Evolutionary conservation across 768 basidiomycete species (phyloP), one percentile per base, ranked within the genome.

Genomic region (Amanita phalloides): DNA sequence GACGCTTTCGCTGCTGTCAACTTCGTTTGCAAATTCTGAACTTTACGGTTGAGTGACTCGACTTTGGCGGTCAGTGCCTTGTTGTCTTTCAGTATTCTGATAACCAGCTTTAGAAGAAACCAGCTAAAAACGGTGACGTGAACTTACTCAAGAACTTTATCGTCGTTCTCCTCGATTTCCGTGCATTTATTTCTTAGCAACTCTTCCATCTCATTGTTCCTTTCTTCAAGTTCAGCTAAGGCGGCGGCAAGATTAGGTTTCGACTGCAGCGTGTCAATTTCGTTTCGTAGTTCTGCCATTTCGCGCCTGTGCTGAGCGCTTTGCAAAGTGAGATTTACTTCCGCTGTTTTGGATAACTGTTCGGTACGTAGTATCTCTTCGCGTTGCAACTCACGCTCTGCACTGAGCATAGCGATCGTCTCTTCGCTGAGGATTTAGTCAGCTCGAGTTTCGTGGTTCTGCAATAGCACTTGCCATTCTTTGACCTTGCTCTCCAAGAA

Each of bases 111-210:
- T 56, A 23, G 45, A 49, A 44, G 13, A 33, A 33, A 51, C 28
- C 28, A n/a, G 38, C 11, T 17, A 25, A 55, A 20, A 21, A 7
- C n/a, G 41, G 25, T 36, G 8, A 26, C 56, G 55, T 14, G 30
- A 13, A 72, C 84, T 57, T 66, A 90, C 88, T 84, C 84, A 54
- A 90, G 77, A 48, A 81, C 78, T 33, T 78, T 78, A 60, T 91
- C 89, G 58, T 91, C 88, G 51, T 90, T 86, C 58, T 84, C 86
- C 61, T 90, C 88, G 51, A 90, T 87, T 66, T 90, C 88, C 11
- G 72, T 64, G 54, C 82, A 86, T 64, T 89, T 90, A 39, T 66
- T 70, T 52, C 73, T 73, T 41, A 90, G 67, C 41, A 87, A 68
- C 42, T 81, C 79, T 57, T 90, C 88, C 81, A 89, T 83, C 62